These are phyloP conservation scores for Orbilia javanica DNA, from an alignment of 2,329 filamentous ascomycete genomes.

Conservation along the genomic window DNA sequence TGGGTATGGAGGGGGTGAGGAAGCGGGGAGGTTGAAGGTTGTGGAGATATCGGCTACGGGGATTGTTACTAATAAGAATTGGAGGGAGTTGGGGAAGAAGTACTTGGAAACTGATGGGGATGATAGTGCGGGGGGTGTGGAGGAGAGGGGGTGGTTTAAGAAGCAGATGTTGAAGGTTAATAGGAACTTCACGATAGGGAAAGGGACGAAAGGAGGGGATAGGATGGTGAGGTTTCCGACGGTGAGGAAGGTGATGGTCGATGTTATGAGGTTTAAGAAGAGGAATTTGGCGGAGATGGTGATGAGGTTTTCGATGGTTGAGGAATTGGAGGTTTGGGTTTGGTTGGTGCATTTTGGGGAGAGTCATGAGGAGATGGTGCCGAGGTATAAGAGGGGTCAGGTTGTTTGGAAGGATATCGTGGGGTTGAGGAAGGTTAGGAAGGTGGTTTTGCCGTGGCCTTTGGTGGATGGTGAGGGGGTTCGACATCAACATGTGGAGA, in stretches of 20 bases:
- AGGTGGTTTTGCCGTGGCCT: slow-evolving; percentile 9
- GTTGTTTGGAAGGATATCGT: neutral
- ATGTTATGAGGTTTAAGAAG: neutral
- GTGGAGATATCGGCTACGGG: neutral
- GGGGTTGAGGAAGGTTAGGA: neutral
- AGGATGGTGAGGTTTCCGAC: neutral
- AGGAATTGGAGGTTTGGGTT: neutral
- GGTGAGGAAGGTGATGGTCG: neutral
- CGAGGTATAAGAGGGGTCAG: neutral
- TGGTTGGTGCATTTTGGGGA: neutral
- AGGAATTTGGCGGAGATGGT: neutral
- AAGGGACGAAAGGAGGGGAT: too few species aligned
- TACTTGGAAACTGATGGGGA: neutral
- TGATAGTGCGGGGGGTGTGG: too few species aligned
- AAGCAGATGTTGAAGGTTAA: too few species aligned
- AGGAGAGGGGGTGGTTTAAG: too few species aligned
- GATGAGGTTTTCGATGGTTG: neutral
- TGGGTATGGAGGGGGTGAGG: neutral
- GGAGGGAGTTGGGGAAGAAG: neutral
- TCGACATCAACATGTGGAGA: too few species aligned
- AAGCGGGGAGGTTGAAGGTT: neutral
- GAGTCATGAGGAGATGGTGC: neutral
- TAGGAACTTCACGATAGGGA: neutral
- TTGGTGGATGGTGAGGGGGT: too few species aligned
- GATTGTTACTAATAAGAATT: neutral